Evolutionary conservation across 2,329 filamentous ascomycete species (phyloP), one percentile per base, ranked within the genome.

Genomic region (Penicillium polonicum): DNA sequence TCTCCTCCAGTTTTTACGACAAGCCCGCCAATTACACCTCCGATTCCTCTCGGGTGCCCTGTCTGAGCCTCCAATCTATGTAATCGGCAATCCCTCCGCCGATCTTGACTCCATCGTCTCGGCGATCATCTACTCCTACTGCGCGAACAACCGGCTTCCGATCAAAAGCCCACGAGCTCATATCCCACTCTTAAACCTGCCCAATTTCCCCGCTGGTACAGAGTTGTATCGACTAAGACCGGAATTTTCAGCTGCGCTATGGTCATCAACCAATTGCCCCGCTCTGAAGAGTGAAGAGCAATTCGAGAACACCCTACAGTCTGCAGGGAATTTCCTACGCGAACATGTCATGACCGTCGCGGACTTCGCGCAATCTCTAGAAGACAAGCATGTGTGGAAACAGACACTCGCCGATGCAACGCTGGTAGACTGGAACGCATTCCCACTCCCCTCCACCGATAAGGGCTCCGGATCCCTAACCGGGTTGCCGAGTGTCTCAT

Each of bases 101-200:
- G 85, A 88, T 68, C 79, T 88, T 55, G 85, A 88, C 73, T 87
- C 85, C 29, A 83, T 87, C 67, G 81, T 84, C 56, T 82, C 81
- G 56, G 83, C 84, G 8, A 75, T 88, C 36, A 69, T 86, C n/a
- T 86, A 83, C 67, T 81, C 85, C 36, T 88, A 86, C 70, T 77
- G 86, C 48, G 74, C 74, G 55, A 74, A 67, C 76, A 78, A 65
- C 78, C 79, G 46, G 72, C 74, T 68, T 62, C 73, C 61, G 67
- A 74, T 41, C 68, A 76, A 46, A 67, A 66, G 48, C 66, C 76
- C 62, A 6, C 65, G 70, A n/a, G 70, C 80, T 7, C 81, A 85
- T 65, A 75, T 87, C 9, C 85, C 85, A 5, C 62, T 88, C 39
- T 76, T 85, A 12, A 86, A 87, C 63, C 78, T 88, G 35, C 79